phyloP scores from a whole-genome alignment of 257 asterid species.

The Capsicum rhomboideum region DNA sequence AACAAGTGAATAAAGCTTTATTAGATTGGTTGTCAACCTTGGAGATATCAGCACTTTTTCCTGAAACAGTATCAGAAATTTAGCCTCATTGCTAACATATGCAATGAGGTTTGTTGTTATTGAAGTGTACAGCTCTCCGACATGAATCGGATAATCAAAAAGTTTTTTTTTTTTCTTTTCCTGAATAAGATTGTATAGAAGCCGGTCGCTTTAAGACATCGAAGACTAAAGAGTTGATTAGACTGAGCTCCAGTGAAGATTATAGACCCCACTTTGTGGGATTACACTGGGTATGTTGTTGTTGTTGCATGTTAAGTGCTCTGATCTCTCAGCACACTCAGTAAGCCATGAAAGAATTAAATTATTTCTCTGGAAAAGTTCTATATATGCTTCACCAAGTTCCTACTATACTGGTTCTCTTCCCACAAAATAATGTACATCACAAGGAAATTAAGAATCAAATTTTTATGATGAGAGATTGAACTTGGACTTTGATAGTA shows the following conservation, averaged over 20 bases:
- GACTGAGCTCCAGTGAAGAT: neutral
- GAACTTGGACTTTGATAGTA: too few relatives aligned
- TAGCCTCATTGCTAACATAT: neutral
- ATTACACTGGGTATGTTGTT: too few relatives aligned
- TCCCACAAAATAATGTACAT: too few relatives aligned
- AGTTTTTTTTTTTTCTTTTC: neutral
- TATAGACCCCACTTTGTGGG: too few relatives aligned
- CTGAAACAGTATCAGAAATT: neutral
- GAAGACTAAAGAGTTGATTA: neutral
- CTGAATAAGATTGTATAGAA: neutral
- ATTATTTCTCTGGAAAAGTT: neutral
- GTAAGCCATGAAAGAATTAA: neutral
- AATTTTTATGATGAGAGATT: too few relatives aligned
- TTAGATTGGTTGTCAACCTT: conserved; percentile 64
- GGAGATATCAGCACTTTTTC: conserved; percentile 1
- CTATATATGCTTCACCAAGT: neutral
- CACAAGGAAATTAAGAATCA: too few relatives aligned
- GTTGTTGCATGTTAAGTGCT: too few relatives aligned
- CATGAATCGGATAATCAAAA: neutral
- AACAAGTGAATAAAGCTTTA: conserved; percentile 69
- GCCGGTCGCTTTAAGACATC: neutral
- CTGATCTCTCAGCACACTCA: too few relatives aligned
- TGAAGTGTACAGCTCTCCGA: neutral
- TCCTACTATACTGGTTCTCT: neutral
- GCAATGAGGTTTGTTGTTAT: neutral